These are phyloP conservation scores for Salvia hispanica DNA, from an alignment of 257 asterid genomes.

Conservation along the genomic window DNA sequence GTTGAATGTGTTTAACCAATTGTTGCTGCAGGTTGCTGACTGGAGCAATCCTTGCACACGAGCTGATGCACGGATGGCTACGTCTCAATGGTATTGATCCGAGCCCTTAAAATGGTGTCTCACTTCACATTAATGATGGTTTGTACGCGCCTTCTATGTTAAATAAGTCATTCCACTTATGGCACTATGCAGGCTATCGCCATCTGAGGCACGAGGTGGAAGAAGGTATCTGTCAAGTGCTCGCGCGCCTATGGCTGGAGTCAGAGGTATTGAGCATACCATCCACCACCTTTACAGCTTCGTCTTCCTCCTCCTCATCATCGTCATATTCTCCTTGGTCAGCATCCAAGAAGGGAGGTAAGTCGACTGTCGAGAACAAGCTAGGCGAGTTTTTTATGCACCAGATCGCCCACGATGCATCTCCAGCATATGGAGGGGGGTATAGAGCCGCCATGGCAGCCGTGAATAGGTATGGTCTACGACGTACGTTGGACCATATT, in stretches of 20 bases:
- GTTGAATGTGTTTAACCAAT: not conserved
- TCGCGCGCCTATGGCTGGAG: slow-evolving; percentile 86
- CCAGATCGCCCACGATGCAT: slow-evolving; percentile 82
- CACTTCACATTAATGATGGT: not conserved
- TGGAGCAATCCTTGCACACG: slow-evolving; percentile 98
- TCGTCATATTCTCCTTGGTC: slow-evolving; percentile 38
- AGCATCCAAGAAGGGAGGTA: slow-evolving; percentile 61
- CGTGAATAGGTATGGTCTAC: slow-evolving; percentile 74
- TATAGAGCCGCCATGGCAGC: slow-evolving; percentile 80
- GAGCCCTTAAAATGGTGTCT: not conserved
- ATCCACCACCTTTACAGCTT: slow-evolving; percentile 32
- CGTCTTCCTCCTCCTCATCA: slow-evolving; percentile 16
- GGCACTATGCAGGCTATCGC: slow-evolving; percentile 51
- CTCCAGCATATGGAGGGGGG: slow-evolving; percentile 93
- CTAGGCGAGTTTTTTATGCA: slow-evolving; percentile 90
- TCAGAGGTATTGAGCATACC: slow-evolving; percentile 58
- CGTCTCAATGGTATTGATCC: slow-evolving; percentile 73
- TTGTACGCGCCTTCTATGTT: not conserved
- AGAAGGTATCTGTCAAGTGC: slow-evolving; percentile 97
- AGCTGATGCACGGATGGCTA: slow-evolving; percentile 97
- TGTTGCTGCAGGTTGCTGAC: slow-evolving; percentile 73
- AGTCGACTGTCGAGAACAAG: slow-evolving; percentile 66
- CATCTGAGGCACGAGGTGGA: slow-evolving; percentile 79
- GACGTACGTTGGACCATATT: slow-evolving; percentile 75
- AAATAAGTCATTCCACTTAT: not conserved